Base-by-base conservation (phyloP, 352 stramenopile genomes). In the Phytophthora vignae region DNA sequence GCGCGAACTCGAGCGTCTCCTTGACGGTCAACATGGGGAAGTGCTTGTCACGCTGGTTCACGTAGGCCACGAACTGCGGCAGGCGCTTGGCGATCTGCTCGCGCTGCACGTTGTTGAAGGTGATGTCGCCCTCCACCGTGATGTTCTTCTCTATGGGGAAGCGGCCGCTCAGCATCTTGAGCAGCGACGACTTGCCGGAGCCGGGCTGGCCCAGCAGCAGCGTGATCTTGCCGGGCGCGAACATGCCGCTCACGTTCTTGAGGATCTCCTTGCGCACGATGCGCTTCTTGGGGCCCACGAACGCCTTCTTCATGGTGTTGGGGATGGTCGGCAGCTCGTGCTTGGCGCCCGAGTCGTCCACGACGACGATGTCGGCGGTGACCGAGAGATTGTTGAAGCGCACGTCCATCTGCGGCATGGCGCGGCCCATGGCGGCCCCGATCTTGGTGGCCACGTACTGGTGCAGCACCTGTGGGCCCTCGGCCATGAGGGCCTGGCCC, bases 1-100 rank as follows among this genome's bases (percentile, higher is more conserved):
- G 64, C 0, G 83, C 77, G 58, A 87, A 90, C 54, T 80, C 55
- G 1, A 90, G 69, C 27, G 83, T 90, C 65, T 90, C 83, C 53
- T 78, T 72, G 14, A 88, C 82, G 0, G 82, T 87, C 12, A 90
- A 64, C 9, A 62, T 82, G 1, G 83, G 71, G 12, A 78, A 85
- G 59, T 90, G 83, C 36, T 83, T 79, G 61, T 90, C 82, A 0
- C 49, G 67, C 57, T 91, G 81, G 40, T 52, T 68, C 49, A 87
- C 79, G 70, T 90, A 90, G 8, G 81, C 46, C n/a, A 74, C 58
- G 46, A 85, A 69, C 55, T 87, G 82, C 25, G 82, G 80, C 42
- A 89, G 48, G 2, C 66, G 58, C 25, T 79, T 72, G 22, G 63
- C 12, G 25, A 87, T 66, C 12, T 79, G 59, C 8, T 74, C 56